A percentile compares a stretch with the other conserved stretches of the same genome.
phyloP scores from a whole-genome alignment of 1,139 yeast genomes.

The Magnusiomyces paraingens region DNA sequence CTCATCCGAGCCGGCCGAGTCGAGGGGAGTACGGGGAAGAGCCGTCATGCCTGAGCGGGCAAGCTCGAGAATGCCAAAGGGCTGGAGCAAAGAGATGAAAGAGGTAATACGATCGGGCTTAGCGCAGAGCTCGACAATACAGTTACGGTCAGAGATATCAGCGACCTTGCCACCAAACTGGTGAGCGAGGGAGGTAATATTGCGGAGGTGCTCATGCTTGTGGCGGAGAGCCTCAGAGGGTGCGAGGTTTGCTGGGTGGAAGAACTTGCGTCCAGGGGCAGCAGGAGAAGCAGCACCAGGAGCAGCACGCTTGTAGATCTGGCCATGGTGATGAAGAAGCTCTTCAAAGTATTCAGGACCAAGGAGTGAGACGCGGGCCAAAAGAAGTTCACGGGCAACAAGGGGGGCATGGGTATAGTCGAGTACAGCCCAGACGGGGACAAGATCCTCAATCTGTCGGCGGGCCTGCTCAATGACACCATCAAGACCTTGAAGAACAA shows the following conservation, averaged over 20 bases:
- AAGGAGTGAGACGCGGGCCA: constrained; percentile 77
- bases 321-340: constrained; percentile 78
- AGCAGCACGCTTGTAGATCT: constrained; percentile 29
- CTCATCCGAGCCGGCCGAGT: constrained; percentile 41
- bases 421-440: constrained; percentile 95
- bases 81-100: constrained; percentile 82
- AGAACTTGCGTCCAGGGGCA: constrained; percentile 27
- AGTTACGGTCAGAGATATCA: constrained; percentile 88
- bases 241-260: constrained; percentile 84
- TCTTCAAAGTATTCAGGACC: constrained; percentile 98
- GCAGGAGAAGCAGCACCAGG: constrained; percentile 25
- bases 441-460: constrained; percentile 94
- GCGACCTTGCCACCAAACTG: constrained; percentile 92
- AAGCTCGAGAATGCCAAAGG: constrained; percentile 92
- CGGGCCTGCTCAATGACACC: constrained; percentile 98
- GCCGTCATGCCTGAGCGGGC: constrained; percentile 99
- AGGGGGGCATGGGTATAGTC: constrained; percentile 89
- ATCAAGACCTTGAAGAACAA: constrained; percentile 89
- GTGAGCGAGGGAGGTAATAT: constrained; percentile 69
- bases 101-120: constrained; percentile 86
- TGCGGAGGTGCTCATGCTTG: constrained; percentile 82
- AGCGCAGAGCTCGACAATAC: constrained; percentile 89
- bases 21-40: constrained; percentile 88
- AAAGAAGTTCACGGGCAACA: constrained; percentile 79
- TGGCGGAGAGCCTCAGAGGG: constrained; percentile 92